Evolutionary conservation across 768 basidiomycete species (phyloP), one percentile per base, ranked within the genome.

Genomic region (Saitozyma sp.): DNA sequence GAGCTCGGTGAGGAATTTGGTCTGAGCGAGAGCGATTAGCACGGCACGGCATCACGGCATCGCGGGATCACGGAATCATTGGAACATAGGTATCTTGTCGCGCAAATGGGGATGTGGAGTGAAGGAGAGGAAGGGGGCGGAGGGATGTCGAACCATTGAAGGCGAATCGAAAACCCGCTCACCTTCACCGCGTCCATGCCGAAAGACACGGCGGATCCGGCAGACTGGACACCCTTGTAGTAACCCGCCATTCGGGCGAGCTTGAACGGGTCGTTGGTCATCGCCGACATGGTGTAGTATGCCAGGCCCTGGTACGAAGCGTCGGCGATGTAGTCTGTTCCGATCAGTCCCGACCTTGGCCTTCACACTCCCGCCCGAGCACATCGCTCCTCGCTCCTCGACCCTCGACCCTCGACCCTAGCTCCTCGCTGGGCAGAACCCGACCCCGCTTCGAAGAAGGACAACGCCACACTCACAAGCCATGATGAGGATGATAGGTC

Each of bases 231-330:
- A 43, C 81, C 82, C 75, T 83, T 83, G 79, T 82, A 83, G 59
- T 81, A 75, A 1, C 83, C 83, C 3, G 82, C 80, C 66, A 76
- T 82, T 17, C 83, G 79, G 57, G 83, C 83, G 52, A 83, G 80
- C 45, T 65, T 78, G 75, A 82, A 83, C 7, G 82, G 82, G 71
- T 83, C 82, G 75, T 83, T 83, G n/a, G 82, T 75, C 59, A 83
- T 71, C 37, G 82, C 78, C 38, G 78, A 56, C 66, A 68, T 71
- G 55, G 63, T 64, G 52, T 64, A 68, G 63, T 69, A 69, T 43
- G 68, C 68, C 11, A 76, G 56, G 20, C 72, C 68, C 54, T 78
- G 72, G 61, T 60, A 73, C 38, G 62, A 59, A 3, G 70, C 66
- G 60, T 77, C 78, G 53, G 67, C 65, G 65, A 82, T 81, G 75